Conservation (phyloP, 2,329 filamentous ascomycete species). For the Zasmidium citrigriseum region DNA sequence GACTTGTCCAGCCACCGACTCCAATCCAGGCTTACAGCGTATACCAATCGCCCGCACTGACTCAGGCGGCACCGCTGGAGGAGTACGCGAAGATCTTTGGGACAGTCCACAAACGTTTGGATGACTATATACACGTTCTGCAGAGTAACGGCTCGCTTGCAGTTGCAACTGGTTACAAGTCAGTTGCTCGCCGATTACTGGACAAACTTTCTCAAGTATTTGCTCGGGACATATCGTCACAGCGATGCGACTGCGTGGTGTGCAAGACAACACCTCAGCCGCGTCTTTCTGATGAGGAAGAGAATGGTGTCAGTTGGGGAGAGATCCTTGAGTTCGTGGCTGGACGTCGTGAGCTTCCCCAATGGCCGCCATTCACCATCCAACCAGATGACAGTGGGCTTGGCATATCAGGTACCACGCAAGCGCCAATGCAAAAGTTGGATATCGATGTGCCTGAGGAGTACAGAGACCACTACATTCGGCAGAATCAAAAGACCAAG, state of each 20-base stretch:
- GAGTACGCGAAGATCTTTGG: conserved; percentile 65
- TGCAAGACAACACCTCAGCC: conserved; percentile 59
- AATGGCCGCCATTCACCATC: conserved; percentile 84
- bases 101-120: conserved; percentile 78
- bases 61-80: conserved; percentile 36
- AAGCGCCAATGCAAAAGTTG: conserved; percentile 71
- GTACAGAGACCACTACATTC: conserved; percentile 87
- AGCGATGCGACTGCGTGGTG: conserved; percentile 84
- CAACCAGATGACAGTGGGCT: conserved; percentile 57
- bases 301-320: conserved; percentile 83
- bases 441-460: conserved; percentile 94
- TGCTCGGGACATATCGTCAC: conserved; percentile 82
- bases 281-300: conserved; percentile 52
- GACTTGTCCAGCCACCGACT: conserved; percentile 64
- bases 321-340: conserved; percentile 93
- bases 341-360: conserved; percentile 79
- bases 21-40: conserved; percentile 62
- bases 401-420: conserved; percentile 56
- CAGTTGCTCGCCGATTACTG: conserved; percentile 84
- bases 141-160: conserved; percentile 84
- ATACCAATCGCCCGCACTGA: conserved; percentile 53
- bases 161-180: conserved; percentile 92
- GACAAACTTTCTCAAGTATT: conserved; percentile 94
- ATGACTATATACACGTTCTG: conserved; percentile 83
- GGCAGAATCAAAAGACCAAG: conserved; percentile 89